Base-by-base conservation (phyloP, 2,329 filamentous ascomycete genomes). In the Clonostachys chloroleuca region DNA sequence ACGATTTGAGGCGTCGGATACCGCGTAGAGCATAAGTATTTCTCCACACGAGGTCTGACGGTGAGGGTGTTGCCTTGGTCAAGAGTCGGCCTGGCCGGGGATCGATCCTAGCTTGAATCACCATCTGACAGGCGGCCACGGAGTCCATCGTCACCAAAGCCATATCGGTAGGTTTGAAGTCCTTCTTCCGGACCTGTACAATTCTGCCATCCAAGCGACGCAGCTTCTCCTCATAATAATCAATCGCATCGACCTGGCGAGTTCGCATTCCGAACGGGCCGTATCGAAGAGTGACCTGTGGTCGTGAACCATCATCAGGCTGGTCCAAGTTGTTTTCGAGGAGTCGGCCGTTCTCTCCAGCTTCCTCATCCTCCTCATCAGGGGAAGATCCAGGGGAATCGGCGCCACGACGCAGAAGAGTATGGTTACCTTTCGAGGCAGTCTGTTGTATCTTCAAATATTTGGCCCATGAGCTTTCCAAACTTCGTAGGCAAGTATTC, bases 91-190 rank as follows among this genome's bases (percentile, higher is more conserved):
- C 85, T 0, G 95, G 94, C 12, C 88, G 86, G 5, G 94, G 91
- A 60, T 97, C 92, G 46, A 99, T 83, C 12, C 95, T 85, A 5
- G 94, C 92, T 66, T 99, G 94, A 40, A 96, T 89, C 20, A 92
- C 89, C 91, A 97, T 96, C 70, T 99, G 94, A 56, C 82, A 85
- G 34, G 92, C 86, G 13, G 92, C 89, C 44, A 96, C 94, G 5
- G 90, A 94, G 69, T 96, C 89, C 90, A 99, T 95, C 0, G 94
- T 97, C 37, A 99, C 89, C 64, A 99, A 96, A 1, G 95, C 95
- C 50, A 95, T 78, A 43, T 92, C 86, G 1, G 85, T 92, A 0
- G 94, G 77, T 6, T 78, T 71, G 57, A 91, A 97, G 5, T 87
- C 78, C 63, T 89, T 88, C 58, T 83, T 81, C 30, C 94, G 82